phyloP scores from a whole-genome alignment of 2,329 filamentous ascomycete species.

The Neoarthrinium moseri region DNA sequence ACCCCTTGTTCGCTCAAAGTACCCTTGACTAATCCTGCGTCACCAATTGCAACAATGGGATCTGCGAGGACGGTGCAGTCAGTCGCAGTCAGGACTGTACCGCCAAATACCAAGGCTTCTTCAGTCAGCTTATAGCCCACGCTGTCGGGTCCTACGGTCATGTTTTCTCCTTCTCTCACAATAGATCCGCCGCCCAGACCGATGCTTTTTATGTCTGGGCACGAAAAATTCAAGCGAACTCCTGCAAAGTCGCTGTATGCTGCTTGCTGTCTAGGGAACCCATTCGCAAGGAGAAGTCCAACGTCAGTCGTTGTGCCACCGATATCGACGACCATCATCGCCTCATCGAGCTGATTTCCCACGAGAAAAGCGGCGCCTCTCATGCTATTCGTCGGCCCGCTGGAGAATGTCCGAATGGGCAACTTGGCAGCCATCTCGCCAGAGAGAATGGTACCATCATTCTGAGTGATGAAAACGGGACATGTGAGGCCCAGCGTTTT shows the following conservation, averaged over 20 bases:
- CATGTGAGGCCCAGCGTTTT: constrained; percentile 46
- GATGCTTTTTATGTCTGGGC: constrained; percentile 58
- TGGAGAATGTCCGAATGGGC: constrained; percentile 62
- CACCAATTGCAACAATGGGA: constrained; percentile 36
- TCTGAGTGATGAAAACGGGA: constrained; percentile 61
- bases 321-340: constrained; percentile 62
- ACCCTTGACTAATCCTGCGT: constrained; percentile 25
- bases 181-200: constrained; percentile 59
- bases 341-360: constrained; percentile 30
- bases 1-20: constrained; percentile 22
- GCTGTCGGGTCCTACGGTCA: constrained; percentile 60
- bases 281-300: constrained; percentile 57
- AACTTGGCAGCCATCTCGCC: constrained; percentile 51
- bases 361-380: constrained; percentile 61
- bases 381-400: constrained; percentile 64
- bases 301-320: constrained; percentile 67
- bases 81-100: constrained; percentile 56
- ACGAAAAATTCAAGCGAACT: constrained; percentile 61
- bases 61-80: constrained; percentile 48
- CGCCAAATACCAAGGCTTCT: constrained; percentile 57
- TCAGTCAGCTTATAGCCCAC: constrained; percentile 56
- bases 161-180: constrained; percentile 37
- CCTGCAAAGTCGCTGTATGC: constrained; percentile 63
- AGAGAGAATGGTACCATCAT: constrained; percentile 60
- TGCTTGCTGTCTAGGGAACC: constrained; percentile 62